These are phyloP conservation scores for Austroboletus novae-zelandiae DNA, from an alignment of 1,284 basidiomycete species.

Conservation along the genomic window DNA sequence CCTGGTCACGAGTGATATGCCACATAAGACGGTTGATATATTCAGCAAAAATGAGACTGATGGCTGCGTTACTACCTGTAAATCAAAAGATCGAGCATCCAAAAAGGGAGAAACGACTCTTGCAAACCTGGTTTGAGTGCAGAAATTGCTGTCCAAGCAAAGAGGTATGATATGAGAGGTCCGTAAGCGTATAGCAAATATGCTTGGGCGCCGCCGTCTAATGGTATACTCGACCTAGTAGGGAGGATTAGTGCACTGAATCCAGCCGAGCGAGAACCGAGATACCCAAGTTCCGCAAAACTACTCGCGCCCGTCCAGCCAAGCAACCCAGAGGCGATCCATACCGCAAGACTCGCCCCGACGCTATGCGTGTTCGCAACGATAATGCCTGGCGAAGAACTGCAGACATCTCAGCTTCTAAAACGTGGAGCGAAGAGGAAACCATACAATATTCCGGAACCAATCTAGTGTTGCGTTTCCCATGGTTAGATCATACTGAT, in stretches of 20 bases:
- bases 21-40: slow-evolving; percentile 83
- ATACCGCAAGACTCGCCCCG: slow-evolving; percentile 80
- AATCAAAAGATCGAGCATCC: slow-evolving; percentile 6
- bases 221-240: slow-evolving; percentile 54
- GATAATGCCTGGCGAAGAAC: slow-evolving; percentile 89
- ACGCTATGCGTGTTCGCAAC: slow-evolving; percentile 84
- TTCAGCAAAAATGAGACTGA: slow-evolving; percentile 76
- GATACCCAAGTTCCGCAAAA: slow-evolving; percentile 84
- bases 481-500: background rate
- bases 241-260: background rate
- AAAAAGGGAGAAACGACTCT: background rate
- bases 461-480: slow-evolving; percentile 51
- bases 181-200: slow-evolving; percentile 90
- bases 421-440: background rate
- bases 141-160: slow-evolving; percentile 88
- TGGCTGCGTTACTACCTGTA: slow-evolving; percentile 63
- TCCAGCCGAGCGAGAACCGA: slow-evolving; percentile 12
- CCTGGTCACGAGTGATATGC: slow-evolving; percentile 59
- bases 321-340: slow-evolving; percentile 76
- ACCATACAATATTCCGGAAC: slow-evolving; percentile 86
- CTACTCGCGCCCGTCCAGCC: slow-evolving; percentile 94
- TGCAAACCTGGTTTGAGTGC: slow-evolving; percentile 76
- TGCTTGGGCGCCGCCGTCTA: slow-evolving; percentile 89
- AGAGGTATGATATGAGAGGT: slow-evolving; percentile 82
- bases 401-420: slow-evolving; percentile 28